Evolutionary conservation across 257 asterid genomes (phyloP).

Genomic region (Mentha longifolia): DNA sequence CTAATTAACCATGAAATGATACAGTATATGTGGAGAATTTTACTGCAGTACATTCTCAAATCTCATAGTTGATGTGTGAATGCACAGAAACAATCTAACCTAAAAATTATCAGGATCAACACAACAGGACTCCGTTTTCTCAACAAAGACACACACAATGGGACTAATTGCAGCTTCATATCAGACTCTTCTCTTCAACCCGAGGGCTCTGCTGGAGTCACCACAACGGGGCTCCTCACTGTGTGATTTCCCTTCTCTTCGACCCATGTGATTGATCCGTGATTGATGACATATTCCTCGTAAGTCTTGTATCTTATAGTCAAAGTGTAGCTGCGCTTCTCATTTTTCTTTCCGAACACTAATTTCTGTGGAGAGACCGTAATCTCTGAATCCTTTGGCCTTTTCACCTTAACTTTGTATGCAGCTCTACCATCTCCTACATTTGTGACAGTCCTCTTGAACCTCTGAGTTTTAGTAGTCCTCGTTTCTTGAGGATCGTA

Average conservation of each 20-base stretch:
- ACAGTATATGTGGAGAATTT: too few species aligned
- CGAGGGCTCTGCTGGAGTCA: slow-evolving; percentile 31
- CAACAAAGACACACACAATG: too few species aligned
- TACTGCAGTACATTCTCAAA: too few species aligned
- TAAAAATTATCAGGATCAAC: background rate
- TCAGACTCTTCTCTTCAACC: background rate
- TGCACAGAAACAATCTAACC: background rate
- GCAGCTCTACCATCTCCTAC: slow-evolving; percentile 44
- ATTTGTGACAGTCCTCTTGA: slow-evolving; percentile 49
- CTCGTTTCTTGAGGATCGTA: slow-evolving; percentile 35
- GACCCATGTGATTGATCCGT: slow-evolving; percentile 54
- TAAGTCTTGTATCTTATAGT: slow-evolving; percentile 34
- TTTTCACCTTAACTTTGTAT: slow-evolving; percentile 37
- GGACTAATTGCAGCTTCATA: background rate
- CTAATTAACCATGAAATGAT: too few species aligned
- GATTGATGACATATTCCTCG: slow-evolving; percentile 32
- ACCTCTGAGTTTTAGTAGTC: slow-evolving; percentile 28
- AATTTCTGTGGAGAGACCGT: slow-evolving; percentile 41
- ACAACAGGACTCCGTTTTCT: background rate
- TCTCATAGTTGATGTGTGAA: background rate
- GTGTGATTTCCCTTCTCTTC: slow-evolving; percentile 47
- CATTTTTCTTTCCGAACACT: slow-evolving; percentile 44
- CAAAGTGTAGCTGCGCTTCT: slow-evolving; percentile 42
- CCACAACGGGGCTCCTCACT: slow-evolving; percentile 61
- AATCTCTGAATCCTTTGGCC: slow-evolving; percentile 40